A percentile compares a stretch with the other conserved stretches of the same genome.
phyloP scores from a whole-genome alignment of 352 stramenopile genomes.

The Peronosclerospora sorghi region DNA sequence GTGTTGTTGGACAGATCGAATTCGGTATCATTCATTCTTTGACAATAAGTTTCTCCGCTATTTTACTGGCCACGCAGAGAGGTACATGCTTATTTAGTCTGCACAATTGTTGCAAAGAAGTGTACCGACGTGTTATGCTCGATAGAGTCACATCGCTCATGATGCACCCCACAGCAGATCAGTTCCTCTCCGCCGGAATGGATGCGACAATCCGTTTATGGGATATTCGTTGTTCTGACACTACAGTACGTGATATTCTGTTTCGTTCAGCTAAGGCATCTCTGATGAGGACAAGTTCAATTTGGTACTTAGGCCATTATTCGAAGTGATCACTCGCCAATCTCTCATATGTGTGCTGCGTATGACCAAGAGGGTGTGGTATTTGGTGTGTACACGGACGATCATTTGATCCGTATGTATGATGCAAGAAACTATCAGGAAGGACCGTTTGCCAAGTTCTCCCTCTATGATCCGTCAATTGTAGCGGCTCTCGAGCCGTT shows the following conservation, averaged over 20 bases:
- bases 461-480: constrained; percentile 68
- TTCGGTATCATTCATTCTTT: constrained; percentile 83
- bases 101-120: neutral
- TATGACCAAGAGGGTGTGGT: constrained; percentile 82
- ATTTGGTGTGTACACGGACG: constrained; percentile 78
- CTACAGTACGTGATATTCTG: constrained; percentile 22
- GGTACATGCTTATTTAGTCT: constrained; percentile 22
- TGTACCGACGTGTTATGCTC: too few species aligned
- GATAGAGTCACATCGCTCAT: constrained; percentile 69
- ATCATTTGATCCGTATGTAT: constrained; percentile 83
- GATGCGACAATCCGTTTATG: constrained; percentile 71
- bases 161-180: constrained; percentile 78
- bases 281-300: neutral
- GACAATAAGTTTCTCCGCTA: constrained; percentile 87
- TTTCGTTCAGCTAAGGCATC: neutral
- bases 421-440: constrained; percentile 82
- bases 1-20: constrained; percentile 36
- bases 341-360: constrained; percentile 50
- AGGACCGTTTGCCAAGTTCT: constrained; percentile 82
- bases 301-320: constrained; percentile 36
- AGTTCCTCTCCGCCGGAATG: constrained; percentile 73
- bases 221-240: constrained; percentile 65
- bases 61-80: constrained; percentile 67
- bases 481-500: constrained; percentile 48
- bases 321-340: constrained; percentile 45